Conservation (phyloP, 2,329 filamentous ascomycete species). For the Colletotrichum noveboracense region DNA sequence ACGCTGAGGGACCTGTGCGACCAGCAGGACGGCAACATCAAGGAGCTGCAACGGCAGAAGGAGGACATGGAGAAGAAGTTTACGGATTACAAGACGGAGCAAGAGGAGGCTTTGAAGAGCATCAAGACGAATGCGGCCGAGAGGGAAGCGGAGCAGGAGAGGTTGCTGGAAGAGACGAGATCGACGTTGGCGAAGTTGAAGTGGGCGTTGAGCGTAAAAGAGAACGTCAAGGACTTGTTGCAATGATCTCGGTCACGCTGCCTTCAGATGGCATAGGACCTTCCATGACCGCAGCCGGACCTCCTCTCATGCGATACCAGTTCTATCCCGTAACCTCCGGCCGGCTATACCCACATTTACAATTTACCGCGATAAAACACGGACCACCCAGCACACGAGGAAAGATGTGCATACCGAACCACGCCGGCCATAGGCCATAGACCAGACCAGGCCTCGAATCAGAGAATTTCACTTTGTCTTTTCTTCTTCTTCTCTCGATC, state of each 20-base stretch:
- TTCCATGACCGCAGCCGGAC: not conserved
- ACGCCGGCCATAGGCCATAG: not conserved
- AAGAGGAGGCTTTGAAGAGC: constrained; percentile 63
- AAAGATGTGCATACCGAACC: not conserved
- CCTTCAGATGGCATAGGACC: not conserved
- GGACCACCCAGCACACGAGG: not conserved
- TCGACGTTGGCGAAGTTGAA: constrained; percentile 70
- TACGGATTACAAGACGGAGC: constrained; percentile 67
- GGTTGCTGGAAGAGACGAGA: constrained; percentile 61
- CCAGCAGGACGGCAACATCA: constrained; percentile 74
- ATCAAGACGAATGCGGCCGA: constrained; percentile 63
- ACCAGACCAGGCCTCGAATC: not conserved
- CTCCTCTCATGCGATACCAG: not conserved
- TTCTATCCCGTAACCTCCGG: not conserved
- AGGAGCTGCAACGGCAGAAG: constrained; percentile 64
- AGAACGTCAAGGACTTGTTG: constrained; percentile 61
- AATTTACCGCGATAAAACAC: not conserved
- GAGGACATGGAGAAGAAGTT: constrained; percentile 65
- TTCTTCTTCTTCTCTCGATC: not conserved
- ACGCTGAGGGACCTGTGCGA: constrained; percentile 73
- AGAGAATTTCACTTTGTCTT: not conserved
- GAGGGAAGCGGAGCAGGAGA: constrained; percentile 67
- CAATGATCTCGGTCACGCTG: constrained; percentile 33
- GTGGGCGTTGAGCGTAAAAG: constrained; percentile 75
- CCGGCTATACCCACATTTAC: not conserved